These are phyloP conservation scores for Orbilia blumenaviensis DNA, from an alignment of 2,329 filamentous ascomycete genomes.

Conservation along the genomic window DNA sequence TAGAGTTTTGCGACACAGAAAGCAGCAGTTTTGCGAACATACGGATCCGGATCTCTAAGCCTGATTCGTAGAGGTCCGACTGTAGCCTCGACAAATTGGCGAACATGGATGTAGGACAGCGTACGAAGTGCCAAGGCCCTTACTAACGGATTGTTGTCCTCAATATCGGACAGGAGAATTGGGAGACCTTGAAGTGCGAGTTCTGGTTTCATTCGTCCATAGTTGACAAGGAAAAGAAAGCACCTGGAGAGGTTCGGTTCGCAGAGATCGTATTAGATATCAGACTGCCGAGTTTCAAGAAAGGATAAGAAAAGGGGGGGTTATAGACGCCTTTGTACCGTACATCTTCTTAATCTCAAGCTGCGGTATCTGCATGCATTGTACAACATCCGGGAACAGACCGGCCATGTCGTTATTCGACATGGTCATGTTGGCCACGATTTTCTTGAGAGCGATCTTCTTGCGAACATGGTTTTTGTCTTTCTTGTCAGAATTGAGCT, in stretches of 20 bases:
- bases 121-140: conserved; percentile 91
- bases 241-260: conserved; percentile 78
- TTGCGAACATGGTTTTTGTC: conserved; percentile 95
- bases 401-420: conserved; percentile 99
- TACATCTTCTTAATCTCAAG: conserved; percentile 99
- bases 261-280: not conserved
- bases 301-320: not conserved
- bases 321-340: conserved; percentile 3
- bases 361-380: conserved; percentile 92
- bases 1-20: conserved; percentile 98
- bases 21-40: conserved; percentile 95
- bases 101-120: conserved; percentile 96
- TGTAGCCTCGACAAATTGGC: conserved; percentile 92
- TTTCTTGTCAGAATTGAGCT: conserved; percentile 95
- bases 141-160: conserved; percentile 89
- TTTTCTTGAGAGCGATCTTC: conserved; percentile 99
- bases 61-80: conserved; percentile 83
- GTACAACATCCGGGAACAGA: conserved; percentile 92
- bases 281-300: not conserved
- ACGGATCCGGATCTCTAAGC: conserved; percentile 86
- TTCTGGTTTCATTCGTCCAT: conserved; percentile 91
- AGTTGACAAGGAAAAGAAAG: conserved; percentile 97
- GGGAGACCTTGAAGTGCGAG: conserved; percentile 92
- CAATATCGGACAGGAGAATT: conserved; percentile 84
- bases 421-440: conserved; percentile 99